phyloP scores from a whole-genome alignment of 768 basidiomycete species.

The Boletus insuetus region DNA sequence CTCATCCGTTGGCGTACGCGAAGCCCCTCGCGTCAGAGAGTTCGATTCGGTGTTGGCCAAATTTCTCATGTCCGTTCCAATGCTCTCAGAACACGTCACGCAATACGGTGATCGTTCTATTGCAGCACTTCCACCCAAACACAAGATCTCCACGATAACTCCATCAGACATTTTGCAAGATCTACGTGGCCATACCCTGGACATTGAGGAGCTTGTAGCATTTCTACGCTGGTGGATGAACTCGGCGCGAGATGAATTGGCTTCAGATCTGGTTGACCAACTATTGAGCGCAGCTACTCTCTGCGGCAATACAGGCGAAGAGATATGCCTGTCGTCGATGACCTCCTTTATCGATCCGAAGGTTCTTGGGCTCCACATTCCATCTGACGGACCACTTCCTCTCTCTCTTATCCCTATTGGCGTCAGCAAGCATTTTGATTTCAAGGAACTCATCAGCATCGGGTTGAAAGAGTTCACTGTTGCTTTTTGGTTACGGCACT shows the following conservation, averaged over 20 bases:
- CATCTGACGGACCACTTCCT: conserved; percentile 76
- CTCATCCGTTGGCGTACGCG: conserved; percentile 68
- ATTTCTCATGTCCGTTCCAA: conserved; percentile 75
- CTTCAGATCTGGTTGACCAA: conserved; percentile 52
- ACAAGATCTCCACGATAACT: conserved; percentile 65
- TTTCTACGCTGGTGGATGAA: conserved; percentile 71
- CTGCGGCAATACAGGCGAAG: conserved; percentile 44
- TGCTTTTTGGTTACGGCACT: conserved; percentile 64
- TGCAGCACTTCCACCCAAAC: conserved; percentile 52
- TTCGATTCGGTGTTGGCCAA: conserved; percentile 63
- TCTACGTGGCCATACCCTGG: conserved; percentile 62
- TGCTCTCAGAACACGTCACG: conserved; percentile 59
- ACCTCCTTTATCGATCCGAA: conserved; percentile 65
- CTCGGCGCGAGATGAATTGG: neutral
- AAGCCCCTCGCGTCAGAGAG: conserved; percentile 62
- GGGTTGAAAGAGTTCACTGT: conserved; percentile 75
- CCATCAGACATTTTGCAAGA: conserved; percentile 79
- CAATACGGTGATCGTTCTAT: conserved; percentile 54
- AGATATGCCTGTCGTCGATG: conserved; percentile 60
- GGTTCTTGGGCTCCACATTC: conserved; percentile 51
- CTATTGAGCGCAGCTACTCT: conserved; percentile 72
- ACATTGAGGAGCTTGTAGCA: conserved; percentile 65
- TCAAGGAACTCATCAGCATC: conserved; percentile 54
- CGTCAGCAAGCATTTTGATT: conserved; percentile 56
- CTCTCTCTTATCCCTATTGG: conserved; percentile 40